Conservation (phyloP, 1,139 yeast genomes). For the Candida tetrigidarum region DNA sequence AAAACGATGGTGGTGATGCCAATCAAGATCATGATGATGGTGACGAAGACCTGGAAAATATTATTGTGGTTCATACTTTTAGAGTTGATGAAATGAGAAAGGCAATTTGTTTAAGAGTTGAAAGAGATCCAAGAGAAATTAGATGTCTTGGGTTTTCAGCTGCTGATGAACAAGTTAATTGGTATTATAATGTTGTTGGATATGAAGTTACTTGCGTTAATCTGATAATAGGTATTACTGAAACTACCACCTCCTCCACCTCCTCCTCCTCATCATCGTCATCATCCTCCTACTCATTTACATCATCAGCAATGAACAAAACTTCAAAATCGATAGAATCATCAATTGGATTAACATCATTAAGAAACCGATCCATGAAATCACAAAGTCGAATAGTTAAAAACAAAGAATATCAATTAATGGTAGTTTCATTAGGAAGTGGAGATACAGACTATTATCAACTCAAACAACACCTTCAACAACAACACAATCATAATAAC, state of each 20-base stretch:
- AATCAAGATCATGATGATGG: slow-evolving; percentile 46
- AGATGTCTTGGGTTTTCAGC: slow-evolving; percentile 86
- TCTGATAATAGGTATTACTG: slow-evolving; percentile 71
- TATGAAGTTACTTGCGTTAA: slow-evolving; percentile 84
- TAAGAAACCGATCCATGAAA: slow-evolving; percentile 23
- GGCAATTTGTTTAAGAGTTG: slow-evolving; percentile 83
- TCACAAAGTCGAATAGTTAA: too few species aligned
- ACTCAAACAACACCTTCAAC: neutral
- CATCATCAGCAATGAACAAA: too few species aligned
- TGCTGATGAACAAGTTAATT: slow-evolving; percentile 70
- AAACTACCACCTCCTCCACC: slow-evolving; percentile 7
- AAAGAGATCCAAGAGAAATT: slow-evolving; percentile 90
- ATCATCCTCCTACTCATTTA: too few species aligned
- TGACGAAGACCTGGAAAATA: slow-evolving; percentile 43
- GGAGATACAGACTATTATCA: slow-evolving; percentile 4
- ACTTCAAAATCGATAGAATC: neutral
- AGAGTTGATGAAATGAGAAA: slow-evolving; percentile 66
- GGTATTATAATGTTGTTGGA: slow-evolving; percentile 66
- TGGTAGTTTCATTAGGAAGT: slow-evolving; percentile 36
- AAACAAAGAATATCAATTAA: slow-evolving; percentile 37
- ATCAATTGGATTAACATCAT: slow-evolving; percentile 25
- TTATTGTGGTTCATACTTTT: slow-evolving; percentile 73
- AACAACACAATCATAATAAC: neutral
- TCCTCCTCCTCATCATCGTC: neutral
- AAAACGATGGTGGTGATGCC: slow-evolving; percentile 49